Conservation (phyloP, 768 basidiomycete species). For the Polyporus arcularius region DNA sequence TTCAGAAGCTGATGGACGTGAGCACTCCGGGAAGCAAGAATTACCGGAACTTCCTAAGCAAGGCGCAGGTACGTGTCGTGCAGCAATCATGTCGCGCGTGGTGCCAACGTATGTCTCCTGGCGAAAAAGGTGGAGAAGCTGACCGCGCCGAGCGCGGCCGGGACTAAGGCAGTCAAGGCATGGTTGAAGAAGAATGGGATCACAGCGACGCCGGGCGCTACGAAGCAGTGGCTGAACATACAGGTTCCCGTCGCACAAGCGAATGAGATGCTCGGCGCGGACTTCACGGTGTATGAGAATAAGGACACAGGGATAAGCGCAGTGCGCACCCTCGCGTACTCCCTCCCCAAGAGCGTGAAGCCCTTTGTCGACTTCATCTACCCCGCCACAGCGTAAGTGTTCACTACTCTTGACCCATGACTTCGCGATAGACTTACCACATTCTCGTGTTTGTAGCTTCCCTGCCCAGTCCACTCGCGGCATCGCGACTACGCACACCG, state of each 20-base stretch:
- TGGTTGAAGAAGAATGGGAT: conserved; percentile 28
- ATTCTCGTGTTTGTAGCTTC: conserved; percentile 33
- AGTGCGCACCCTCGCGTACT: conserved; percentile 38
- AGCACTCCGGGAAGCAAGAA: conserved; percentile 36
- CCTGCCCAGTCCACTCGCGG: conserved; percentile 8
- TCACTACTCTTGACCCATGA: neutral
- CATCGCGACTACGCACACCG: conserved; percentile 21
- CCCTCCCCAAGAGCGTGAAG: conserved; percentile 35
- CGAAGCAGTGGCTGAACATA: conserved; percentile 38
- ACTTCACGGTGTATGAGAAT: conserved; percentile 36
- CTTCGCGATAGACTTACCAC: neutral
- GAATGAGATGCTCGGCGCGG: conserved; percentile 35
- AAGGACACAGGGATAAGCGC: conserved; percentile 27
- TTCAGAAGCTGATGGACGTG: conserved; percentile 35
- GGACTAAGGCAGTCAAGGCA: conserved; percentile 23
- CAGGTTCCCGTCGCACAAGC: conserved; percentile 33
- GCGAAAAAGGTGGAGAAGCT: conserved; percentile 25
- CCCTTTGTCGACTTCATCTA: conserved; percentile 33
- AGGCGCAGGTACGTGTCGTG: conserved; percentile 34
- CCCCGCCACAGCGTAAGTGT: conserved; percentile 28
- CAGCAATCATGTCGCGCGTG: neutral
- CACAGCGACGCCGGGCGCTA: conserved; percentile 25
- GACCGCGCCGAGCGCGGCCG: conserved; percentile 25
- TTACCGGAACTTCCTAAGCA: conserved; percentile 39
- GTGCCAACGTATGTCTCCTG: neutral